Evolutionary conservation across 202 grass and related monocot species (phyloP).

Genomic region (Elaeis oleifera): DNA sequence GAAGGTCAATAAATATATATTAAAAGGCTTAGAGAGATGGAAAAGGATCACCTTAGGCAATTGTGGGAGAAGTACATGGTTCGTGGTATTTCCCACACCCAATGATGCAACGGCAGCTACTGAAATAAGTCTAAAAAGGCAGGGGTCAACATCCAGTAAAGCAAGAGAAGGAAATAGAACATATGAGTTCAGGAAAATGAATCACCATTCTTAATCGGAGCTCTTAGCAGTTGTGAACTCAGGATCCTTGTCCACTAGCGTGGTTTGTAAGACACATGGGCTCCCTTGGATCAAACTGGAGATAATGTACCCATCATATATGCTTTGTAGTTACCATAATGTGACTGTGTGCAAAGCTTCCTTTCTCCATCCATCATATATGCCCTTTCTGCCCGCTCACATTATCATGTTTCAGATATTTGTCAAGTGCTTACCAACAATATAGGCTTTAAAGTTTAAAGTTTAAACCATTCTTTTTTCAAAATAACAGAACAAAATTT

Average conservation of each 20-base stretch:
- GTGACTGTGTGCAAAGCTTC: too few species aligned
- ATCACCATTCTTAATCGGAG: slow-evolving; percentile 46
- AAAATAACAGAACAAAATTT: too few species aligned
- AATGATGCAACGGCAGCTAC: slow-evolving; percentile 56
- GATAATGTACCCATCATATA: slow-evolving; percentile 49
- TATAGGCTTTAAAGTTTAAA: too few species aligned
- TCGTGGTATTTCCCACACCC: slow-evolving; percentile 48
- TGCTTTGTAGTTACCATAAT: too few species aligned
- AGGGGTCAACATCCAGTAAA: slow-evolving; percentile 85
- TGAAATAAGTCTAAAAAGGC: slow-evolving; percentile 64
- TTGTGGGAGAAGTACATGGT: slow-evolving; percentile 66
- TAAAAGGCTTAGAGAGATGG: too few species aligned
- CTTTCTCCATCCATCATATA: too few species aligned
- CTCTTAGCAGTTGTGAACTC: slow-evolving; percentile 47
- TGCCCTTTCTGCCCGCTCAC: too few species aligned
- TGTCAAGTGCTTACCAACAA: too few species aligned
- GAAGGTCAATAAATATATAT: too few species aligned
- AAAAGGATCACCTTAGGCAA: slow-evolving; percentile 45
- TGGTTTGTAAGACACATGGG: slow-evolving; percentile 88
- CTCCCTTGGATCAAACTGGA: slow-evolving; percentile 57
- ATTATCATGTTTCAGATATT: too few species aligned
- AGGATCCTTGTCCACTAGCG: slow-evolving; percentile 41
- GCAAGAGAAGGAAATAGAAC: slow-evolving; percentile 55
- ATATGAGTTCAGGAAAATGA: slow-evolving; percentile 43
- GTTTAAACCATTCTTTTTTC: too few species aligned